Conservation (phyloP, 352 stramenopile genomes). For the Globisporangium camurandrum region DNA sequence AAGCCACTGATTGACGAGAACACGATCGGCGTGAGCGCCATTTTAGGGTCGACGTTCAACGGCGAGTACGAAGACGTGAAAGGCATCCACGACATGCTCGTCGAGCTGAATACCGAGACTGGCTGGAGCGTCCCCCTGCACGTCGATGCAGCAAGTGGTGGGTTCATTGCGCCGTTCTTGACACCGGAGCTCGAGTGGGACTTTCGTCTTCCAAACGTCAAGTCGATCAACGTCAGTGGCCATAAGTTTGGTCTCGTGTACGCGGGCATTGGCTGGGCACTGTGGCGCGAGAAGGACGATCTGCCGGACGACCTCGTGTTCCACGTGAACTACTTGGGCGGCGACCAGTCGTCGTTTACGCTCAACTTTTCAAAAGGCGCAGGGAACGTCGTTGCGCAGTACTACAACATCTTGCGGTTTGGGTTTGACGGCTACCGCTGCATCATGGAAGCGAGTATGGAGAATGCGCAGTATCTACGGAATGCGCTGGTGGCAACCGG, state of each 20-base stretch:
- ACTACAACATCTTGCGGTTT: constrained; percentile 92
- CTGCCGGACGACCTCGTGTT: constrained; percentile 86
- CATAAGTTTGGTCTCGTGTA: constrained; percentile 93
- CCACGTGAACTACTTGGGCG: constrained; percentile 90
- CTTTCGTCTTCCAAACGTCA: constrained; percentile 87
- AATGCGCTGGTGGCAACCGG: constrained; percentile 64
- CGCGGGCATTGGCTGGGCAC: constrained; percentile 89
- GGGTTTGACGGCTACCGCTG: constrained; percentile 83
- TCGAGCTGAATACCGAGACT: constrained; percentile 77
- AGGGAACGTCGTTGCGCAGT: constrained; percentile 85
- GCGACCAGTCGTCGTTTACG: constrained; percentile 88
- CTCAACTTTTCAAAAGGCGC: constrained; percentile 92
- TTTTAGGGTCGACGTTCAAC: constrained; percentile 91
- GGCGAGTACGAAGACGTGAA: constrained; percentile 91
- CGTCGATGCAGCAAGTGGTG: constrained; percentile 87
- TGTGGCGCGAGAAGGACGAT: constrained; percentile 81
- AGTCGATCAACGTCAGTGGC: constrained; percentile 91
- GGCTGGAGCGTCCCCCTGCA: constrained; percentile 84
- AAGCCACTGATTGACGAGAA: constrained; percentile 85
- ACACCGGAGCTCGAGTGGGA: constrained; percentile 86
- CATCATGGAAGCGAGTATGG: constrained; percentile 89
- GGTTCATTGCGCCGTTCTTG: constrained; percentile 90
- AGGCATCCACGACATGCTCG: constrained; percentile 85
- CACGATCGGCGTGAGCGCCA: constrained; percentile 89
- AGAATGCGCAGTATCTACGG: constrained; percentile 77